Base-by-base conservation (phyloP, 257 asterid species). In the Nicotiana sylvestris region DNA sequence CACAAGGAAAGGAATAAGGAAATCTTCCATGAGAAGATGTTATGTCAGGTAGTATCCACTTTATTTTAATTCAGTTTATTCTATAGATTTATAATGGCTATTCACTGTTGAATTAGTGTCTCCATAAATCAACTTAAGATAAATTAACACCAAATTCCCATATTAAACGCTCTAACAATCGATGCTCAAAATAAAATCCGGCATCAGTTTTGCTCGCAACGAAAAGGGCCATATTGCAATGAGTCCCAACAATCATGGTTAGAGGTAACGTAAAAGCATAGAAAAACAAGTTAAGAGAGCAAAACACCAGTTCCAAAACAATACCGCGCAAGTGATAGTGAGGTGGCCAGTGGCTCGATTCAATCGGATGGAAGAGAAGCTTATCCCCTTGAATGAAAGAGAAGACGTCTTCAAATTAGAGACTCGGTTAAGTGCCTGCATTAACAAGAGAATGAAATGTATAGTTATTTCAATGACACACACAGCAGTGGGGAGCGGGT, bases 311-410 rank as follows among this genome's bases (percentile, higher is more conserved):
- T 49, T 74, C 16, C 62, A 49, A 74, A 46, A 32, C 37, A 81
- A 21, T 89, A 92, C 98, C 83, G 88, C 88, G 18, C 97, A 93
- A 55, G 95, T 78, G 84, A 92, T 84, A 15, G 87, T 87, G 94
- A 91, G 88, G 79, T 92, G 89, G 46, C 83, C 91, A 77, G 87
- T 81, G 32, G 83, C 76, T 8, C 91, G 92, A 83, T 86, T 85
- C 87, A 85, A 17, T 56, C 81, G 81, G 58, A 86, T 86, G 84
- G 89, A 86, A n/a, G 84, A 88, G 86, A 83, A 89, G 76, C 78
- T 82, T 37, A 62, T 89, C 69, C 89, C 86, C 53, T 39, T 86
- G 84, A 85, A 57, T 17, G 92, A 49, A 65, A 89, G 76, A 0
- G 91, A 83, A 33, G 84, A 85, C 7, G 82, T 77, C 69, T 84